A percentile compares a stretch with the other conserved stretches of the same genome.
Conservation (phyloP, 495 filamentous ascomycete genomes). For the Penicillium bovifimosum region DNA sequence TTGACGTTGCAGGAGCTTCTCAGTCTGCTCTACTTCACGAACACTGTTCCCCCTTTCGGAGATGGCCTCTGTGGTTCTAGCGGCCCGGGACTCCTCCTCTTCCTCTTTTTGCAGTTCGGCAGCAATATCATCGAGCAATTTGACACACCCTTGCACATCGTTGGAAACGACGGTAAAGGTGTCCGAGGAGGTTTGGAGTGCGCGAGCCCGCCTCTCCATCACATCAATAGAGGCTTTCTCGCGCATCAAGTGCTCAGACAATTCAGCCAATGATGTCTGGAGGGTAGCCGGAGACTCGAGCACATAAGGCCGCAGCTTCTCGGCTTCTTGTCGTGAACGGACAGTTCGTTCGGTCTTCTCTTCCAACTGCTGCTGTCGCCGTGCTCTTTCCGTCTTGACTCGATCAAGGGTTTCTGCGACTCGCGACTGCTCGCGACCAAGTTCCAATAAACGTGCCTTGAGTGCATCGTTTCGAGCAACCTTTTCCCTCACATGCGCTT, state of each 20-base stretch:
- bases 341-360: conserved; percentile 66
- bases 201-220: conserved; percentile 77
- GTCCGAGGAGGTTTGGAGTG: conserved; percentile 87
- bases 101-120: conserved; percentile 83
- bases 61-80: conserved; percentile 77
- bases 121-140: conserved; percentile 81
- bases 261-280: conserved; percentile 72
- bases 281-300: conserved; percentile 78
- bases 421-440: conserved; percentile 70
- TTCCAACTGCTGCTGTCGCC: conserved; percentile 66
- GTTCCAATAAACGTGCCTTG: conserved; percentile 67
- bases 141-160: conserved; percentile 79
- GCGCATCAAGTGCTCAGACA: conserved; percentile 64
- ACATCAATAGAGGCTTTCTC: conserved; percentile 82
- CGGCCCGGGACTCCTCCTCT: conserved; percentile 73
- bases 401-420: conserved; percentile 73
- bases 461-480: conserved; percentile 78
- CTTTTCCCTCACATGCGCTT: conserved; percentile 73
- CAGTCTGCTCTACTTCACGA: conserved; percentile 81
- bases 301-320: conserved; percentile 86
- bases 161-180: conserved; percentile 76
- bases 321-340: conserved; percentile 64
- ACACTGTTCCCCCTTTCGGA: conserved; percentile 83
- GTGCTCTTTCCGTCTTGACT: conserved; percentile 63
- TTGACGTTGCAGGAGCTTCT: conserved; percentile 77